These are phyloP conservation scores for Aquilaria agallochum DNA, from an alignment of 441 rosid genomes.

Conservation along the genomic window DNA sequence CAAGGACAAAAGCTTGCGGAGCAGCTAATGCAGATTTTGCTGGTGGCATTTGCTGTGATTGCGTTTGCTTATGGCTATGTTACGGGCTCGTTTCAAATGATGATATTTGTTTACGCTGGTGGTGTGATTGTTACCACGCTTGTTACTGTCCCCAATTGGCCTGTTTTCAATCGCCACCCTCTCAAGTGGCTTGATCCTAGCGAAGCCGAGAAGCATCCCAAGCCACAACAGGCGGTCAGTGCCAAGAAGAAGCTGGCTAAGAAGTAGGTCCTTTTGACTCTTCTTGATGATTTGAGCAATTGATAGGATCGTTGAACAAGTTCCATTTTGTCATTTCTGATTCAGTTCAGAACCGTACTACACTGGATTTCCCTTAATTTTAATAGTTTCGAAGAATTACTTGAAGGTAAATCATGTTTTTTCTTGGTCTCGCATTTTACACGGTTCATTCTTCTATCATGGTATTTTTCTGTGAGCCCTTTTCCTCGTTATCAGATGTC, in stretches of 20 bases:
- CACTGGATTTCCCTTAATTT: conserved; percentile 1
- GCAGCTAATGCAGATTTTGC: conserved; percentile 85
- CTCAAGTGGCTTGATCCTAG: conserved; percentile 82
- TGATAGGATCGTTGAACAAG: conserved; percentile 4
- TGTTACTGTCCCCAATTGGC: conserved; percentile 89
- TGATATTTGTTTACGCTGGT: conserved; percentile 67
- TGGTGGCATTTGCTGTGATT: conserved; percentile 55
- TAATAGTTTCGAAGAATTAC: conserved; percentile 1
- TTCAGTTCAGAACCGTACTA: conserved; percentile 3
- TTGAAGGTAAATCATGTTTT: neutral
- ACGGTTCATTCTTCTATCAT: neutral
- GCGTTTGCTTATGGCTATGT: conserved; percentile 49
- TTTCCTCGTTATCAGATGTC: neutral
- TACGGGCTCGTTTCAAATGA: conserved; percentile 63
- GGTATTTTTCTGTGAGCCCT: neutral
- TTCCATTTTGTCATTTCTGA: neutral
- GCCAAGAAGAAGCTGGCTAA: conserved; percentile 63
- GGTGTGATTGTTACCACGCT: conserved; percentile 70
- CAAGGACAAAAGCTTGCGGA: conserved; percentile 94
- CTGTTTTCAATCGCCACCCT: conserved; percentile 70
- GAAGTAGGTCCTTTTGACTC: conserved; percentile 35
- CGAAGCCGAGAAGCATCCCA: conserved; percentile 82
- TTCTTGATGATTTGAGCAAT: conserved; percentile 1
- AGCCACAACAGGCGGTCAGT: conserved; percentile 46
- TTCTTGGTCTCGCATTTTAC: neutral